Evolutionary conservation across 805 yeast genomes (phyloP).

Genomic region (Blastobotrys muscicola): DNA sequence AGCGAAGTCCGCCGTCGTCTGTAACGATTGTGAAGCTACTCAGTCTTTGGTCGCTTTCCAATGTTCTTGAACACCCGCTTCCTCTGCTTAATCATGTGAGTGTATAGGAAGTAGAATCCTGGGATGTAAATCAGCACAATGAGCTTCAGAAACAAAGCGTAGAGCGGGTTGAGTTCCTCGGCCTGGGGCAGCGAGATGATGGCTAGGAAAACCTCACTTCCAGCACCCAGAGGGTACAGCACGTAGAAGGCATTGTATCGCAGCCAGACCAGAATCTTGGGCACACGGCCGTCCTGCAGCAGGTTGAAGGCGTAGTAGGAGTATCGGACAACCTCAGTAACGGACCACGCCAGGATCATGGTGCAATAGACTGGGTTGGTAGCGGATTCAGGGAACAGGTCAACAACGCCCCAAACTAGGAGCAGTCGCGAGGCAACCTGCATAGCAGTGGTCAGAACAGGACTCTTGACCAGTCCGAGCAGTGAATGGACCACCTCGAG

Average conservation of each 20-base stretch:
- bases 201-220: constrained; percentile 65
- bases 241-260: constrained; percentile 78
- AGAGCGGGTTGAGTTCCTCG: constrained; percentile 32
- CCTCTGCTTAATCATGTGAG: constrained; percentile 87
- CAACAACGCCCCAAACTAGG: constrained; percentile 75
- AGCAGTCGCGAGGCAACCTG: constrained; percentile 83
- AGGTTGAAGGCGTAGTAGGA: constrained; percentile 72
- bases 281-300: constrained; percentile 41
- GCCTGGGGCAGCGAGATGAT: constrained; percentile 67
- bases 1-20: background rate
- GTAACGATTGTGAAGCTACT: background rate
- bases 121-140: constrained; percentile 68
- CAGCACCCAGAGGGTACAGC: constrained; percentile 88
- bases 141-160: constrained; percentile 45
- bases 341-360: constrained; percentile 77
- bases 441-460: constrained; percentile 70
- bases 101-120: constrained; percentile 73
- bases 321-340: constrained; percentile 88
- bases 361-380: constrained; percentile 46
- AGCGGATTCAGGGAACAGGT: constrained; percentile 61
- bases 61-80: constrained; percentile 43
- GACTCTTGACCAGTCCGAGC: constrained; percentile 76
- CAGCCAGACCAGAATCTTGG: constrained; percentile 51
- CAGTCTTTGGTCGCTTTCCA: constrained; percentile 16
- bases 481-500: constrained; percentile 73